These are phyloP conservation scores for Pharus latifolius DNA, from an alignment of 176 grass and related monocot species.

Conservation along the genomic window DNA sequence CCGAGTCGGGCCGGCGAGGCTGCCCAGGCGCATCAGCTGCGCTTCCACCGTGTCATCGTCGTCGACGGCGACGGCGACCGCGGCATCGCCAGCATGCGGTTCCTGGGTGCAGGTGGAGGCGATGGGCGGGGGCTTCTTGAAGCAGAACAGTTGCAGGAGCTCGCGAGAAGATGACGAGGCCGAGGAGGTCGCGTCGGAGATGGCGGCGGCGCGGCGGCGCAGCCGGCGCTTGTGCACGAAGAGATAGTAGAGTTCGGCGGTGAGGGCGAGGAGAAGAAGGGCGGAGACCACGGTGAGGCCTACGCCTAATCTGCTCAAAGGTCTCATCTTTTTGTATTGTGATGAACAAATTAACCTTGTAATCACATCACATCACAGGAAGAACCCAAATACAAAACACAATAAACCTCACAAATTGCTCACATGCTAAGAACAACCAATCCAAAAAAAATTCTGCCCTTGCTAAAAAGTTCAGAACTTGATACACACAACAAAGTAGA, in stretches of 20 bases:
- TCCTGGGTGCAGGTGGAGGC: conserved; percentile 30
- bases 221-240: conserved; percentile 66
- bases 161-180: conserved; percentile 36
- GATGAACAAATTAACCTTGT: conserved; percentile 6
- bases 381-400: neutral
- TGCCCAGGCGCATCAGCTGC: conserved; percentile 77
- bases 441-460: neutral
- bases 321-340: conserved; percentile 33
- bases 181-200: conserved; percentile 30
- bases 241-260: conserved; percentile 81
- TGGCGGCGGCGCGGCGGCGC: conserved; percentile 14
- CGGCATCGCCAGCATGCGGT: neutral
- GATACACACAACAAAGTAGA: no score
- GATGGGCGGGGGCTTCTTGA: conserved; percentile 43
- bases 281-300: conserved; percentile 53
- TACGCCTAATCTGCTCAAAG: conserved; percentile 46
- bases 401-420: neutral
- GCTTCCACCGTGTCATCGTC: conserved; percentile 51
- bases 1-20: conserved; percentile 58
- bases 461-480: neutral
- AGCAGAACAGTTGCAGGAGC: conserved; percentile 64
- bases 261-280: conserved; percentile 66
- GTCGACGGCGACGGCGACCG: neutral
- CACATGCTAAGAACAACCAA: neutral
- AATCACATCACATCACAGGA: conserved; percentile 1